Evolutionary conservation across 2,329 filamentous ascomycete genomes (phyloP).

Genomic region (Pleurostoma richardsiae): DNA sequence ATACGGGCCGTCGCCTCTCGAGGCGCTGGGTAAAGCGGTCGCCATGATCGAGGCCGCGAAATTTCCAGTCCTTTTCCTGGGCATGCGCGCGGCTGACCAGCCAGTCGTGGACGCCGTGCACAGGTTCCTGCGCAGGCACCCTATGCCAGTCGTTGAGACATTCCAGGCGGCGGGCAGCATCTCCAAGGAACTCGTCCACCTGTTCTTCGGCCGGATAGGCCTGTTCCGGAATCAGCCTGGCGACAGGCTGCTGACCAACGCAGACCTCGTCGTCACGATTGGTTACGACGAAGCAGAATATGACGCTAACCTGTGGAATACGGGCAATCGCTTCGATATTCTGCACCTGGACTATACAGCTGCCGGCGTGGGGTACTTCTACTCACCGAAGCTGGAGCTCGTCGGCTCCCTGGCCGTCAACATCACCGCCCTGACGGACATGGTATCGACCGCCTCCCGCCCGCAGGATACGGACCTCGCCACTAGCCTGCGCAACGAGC

Average conservation of each 20-base stretch:
- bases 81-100: conserved; percentile 32
- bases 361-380: conserved; percentile 33
- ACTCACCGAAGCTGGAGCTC: conserved; percentile 33
- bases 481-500: conserved; percentile 25
- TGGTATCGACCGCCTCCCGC: conserved; percentile 22
- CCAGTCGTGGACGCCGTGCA: conserved; percentile 34
- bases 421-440: conserved; percentile 25
- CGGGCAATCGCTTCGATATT: conserved; percentile 25
- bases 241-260: conserved; percentile 34
- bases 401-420: conserved; percentile 35
- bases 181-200: conserved; percentile 31
- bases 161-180: conserved; percentile 44
- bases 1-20: conserved; percentile 29
- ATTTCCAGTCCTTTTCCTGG: conserved; percentile 38
- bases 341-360: conserved; percentile 36
- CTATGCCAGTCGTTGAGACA: conserved; percentile 41
- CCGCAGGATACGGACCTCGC: conserved; percentile 28
- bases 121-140: conserved; percentile 30
- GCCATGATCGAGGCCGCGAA: conserved; percentile 24
- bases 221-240: conserved; percentile 44
- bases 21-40: conserved; percentile 25
- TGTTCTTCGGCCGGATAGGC: conserved; percentile 41
- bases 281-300: conserved; percentile 44
- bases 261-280: conserved; percentile 37
- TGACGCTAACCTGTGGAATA: conserved; percentile 38